These are phyloP conservation scores for Scenedesmus sp. DNA, from an alignment of 163 green algal genomes.

Conservation along the genomic window DNA sequence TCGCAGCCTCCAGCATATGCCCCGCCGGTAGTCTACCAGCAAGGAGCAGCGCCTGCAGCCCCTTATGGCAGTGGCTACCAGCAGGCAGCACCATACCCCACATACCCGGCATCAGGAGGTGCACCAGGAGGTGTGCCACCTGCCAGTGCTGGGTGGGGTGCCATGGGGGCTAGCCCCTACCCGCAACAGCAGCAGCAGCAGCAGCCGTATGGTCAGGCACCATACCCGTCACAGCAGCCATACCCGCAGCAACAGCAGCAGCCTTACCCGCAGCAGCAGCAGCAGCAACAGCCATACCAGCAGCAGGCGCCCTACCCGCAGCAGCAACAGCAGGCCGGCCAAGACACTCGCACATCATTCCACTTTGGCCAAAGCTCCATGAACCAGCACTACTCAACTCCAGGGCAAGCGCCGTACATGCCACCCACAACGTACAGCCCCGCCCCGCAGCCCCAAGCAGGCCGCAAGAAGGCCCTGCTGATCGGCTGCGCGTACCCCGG, in stretches of 20 bases:
- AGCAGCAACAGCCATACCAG: not conserved
- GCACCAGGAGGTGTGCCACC: not conserved
- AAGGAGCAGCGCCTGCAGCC: not conserved
- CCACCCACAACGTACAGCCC: constrained; percentile 26
- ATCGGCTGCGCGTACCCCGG: constrained; percentile 44
- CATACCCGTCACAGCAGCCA: not conserved
- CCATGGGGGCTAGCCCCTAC: not conserved
- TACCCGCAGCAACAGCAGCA: constrained; percentile 4
- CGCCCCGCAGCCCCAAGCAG: not conserved
- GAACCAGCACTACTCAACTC: constrained; percentile 32
- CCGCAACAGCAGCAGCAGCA: constrained; percentile 36
- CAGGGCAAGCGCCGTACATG: constrained; percentile 18
- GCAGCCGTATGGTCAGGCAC: constrained; percentile 11
- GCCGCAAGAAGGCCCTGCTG: constrained; percentile 46
- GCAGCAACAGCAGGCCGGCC: not conserved
- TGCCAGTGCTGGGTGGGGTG: not conserved
- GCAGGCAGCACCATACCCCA: not conserved
- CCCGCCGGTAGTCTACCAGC: constrained; percentile 42
- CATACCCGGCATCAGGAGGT: not conserved
- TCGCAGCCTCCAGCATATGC: constrained; percentile 21
- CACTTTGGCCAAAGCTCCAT: constrained; percentile 15
- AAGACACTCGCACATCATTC: not conserved
- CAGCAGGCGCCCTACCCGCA: constrained; percentile 16
- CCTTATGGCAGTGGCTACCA: not conserved
- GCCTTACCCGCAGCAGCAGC: constrained; percentile 18